These are phyloP conservation scores for Pseudophaeomoniella oleicola DNA, from an alignment of 2,329 filamentous ascomycete species.

Conservation along the genomic window DNA sequence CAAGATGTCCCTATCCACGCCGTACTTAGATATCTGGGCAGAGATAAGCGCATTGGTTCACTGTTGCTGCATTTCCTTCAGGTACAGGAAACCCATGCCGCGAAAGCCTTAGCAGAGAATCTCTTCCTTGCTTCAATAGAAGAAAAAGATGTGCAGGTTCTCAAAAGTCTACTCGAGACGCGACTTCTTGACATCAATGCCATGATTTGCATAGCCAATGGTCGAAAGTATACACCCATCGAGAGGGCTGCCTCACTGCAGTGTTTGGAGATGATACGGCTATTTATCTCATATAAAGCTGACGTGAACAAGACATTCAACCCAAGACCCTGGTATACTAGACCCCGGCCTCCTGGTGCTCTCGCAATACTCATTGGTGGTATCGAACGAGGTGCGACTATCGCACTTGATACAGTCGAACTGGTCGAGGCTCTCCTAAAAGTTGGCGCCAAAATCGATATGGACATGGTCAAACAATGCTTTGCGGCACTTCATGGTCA, in stretches of 20 bases:
- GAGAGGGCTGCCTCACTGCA: background rate
- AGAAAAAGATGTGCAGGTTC: background rate
- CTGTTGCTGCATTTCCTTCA: background rate
- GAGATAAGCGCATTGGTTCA: background rate
- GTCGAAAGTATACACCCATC: background rate
- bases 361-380: background rate
- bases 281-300: slow-evolving; percentile 10
- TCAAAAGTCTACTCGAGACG: slow-evolving; percentile 8
- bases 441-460: background rate
- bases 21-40: background rate
- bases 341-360: slow-evolving; percentile 2
- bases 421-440: slow-evolving; percentile 1
- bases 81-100: slow-evolving; percentile 1
- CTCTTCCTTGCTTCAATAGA: slow-evolving; percentile 1
- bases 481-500: background rate
- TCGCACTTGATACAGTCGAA: background rate
- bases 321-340: slow-evolving; percentile 3
- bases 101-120: slow-evolving; percentile 1
- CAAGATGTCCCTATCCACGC: background rate
- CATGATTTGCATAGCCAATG: background rate
- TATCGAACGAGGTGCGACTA: background rate
- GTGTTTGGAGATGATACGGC: slow-evolving; percentile 8
- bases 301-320: slow-evolving; percentile 7
- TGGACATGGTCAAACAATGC: background rate
- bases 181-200: background rate